phyloP scores from a whole-genome alignment of 2,329 filamentous ascomycete species.

The Parascedosporium putredinis region DNA sequence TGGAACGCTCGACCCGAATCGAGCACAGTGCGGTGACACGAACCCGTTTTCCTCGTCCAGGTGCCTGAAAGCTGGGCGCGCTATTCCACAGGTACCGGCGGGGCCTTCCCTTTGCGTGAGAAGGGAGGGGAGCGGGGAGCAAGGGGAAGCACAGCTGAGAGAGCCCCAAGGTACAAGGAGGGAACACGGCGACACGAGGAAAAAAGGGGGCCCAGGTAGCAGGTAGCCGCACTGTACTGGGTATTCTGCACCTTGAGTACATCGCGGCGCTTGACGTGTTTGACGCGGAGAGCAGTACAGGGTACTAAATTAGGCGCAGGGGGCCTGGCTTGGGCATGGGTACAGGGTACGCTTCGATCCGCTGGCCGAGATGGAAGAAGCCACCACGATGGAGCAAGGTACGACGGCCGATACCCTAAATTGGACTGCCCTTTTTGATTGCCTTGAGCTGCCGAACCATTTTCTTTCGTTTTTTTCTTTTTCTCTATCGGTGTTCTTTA shows the following conservation, averaged over 20 bases:
- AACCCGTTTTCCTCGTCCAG: background rate
- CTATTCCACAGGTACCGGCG: background rate
- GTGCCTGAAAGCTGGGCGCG: background rate
- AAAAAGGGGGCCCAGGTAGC: background rate
- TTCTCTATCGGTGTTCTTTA: too few relatives aligned
- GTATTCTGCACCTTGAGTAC: slow-evolving; percentile 4
- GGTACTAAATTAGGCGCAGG: background rate
- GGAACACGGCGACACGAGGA: too few relatives aligned
- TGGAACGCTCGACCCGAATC: background rate
- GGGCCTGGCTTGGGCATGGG: slow-evolving; percentile 2
- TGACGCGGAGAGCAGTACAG: background rate
- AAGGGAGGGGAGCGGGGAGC: background rate
- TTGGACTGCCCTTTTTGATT: background rate
- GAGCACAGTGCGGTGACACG: background rate
- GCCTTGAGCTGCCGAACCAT: too few relatives aligned
- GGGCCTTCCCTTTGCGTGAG: background rate
- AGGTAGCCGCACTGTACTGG: background rate
- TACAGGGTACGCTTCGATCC: background rate
- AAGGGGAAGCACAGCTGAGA: too few relatives aligned
- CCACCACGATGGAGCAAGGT: background rate
- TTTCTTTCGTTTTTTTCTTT: too few relatives aligned
- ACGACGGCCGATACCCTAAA: background rate
- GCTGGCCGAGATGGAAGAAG: background rate
- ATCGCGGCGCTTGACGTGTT: background rate
- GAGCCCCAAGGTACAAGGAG: too few relatives aligned